Evolutionary conservation across 768 basidiomycete genomes (phyloP).

Genomic region (Psilocybe sp.): DNA sequence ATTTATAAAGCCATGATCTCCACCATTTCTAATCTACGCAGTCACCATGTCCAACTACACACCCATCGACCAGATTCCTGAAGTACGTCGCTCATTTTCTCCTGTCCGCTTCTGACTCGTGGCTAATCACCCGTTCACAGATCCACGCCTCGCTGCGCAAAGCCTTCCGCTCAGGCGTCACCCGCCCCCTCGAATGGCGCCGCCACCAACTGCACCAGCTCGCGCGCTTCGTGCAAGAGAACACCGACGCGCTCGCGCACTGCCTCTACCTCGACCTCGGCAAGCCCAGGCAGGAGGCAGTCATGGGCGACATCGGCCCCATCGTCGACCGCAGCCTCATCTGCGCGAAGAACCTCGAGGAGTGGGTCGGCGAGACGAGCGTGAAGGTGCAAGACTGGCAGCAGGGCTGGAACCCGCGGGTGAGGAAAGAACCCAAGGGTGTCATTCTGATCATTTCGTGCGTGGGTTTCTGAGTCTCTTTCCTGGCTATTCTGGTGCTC

Average conservation of each 20-base stretch:
- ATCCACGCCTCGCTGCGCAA: conserved; percentile 33
- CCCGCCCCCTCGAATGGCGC: conserved; percentile 56
- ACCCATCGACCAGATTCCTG: conserved; percentile 17
- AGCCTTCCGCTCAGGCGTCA: conserved; percentile 50
- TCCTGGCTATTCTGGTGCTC: not conserved
- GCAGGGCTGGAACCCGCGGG: conserved; percentile 47
- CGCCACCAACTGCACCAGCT: conserved; percentile 64
- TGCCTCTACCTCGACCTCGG: conserved; percentile 49
- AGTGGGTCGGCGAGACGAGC: conserved; percentile 51
- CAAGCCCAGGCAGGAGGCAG: conserved; percentile 40
- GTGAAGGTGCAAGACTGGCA: conserved; percentile 40
- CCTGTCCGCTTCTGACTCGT: not conserved
- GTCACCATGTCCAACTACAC: conserved; percentile 14
- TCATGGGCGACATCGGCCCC: conserved; percentile 41
- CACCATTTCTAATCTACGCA: too few relatives aligned
- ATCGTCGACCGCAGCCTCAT: conserved; percentile 40
- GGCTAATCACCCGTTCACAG: conserved; percentile 15
- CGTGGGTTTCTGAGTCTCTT: conserved; percentile 17
- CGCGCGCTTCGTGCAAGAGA: conserved; percentile 61
- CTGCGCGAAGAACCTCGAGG: conserved; percentile 48
- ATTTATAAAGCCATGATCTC: not conserved
- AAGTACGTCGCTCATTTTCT: conserved; percentile 4
- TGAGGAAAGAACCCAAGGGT: conserved; percentile 60
- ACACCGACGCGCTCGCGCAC: conserved; percentile 47
- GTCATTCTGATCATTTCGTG: conserved; percentile 60